phyloP scores from a whole-genome alignment of 495 filamentous ascomycete genomes.

The Neurospora tetrasperma region DNA sequence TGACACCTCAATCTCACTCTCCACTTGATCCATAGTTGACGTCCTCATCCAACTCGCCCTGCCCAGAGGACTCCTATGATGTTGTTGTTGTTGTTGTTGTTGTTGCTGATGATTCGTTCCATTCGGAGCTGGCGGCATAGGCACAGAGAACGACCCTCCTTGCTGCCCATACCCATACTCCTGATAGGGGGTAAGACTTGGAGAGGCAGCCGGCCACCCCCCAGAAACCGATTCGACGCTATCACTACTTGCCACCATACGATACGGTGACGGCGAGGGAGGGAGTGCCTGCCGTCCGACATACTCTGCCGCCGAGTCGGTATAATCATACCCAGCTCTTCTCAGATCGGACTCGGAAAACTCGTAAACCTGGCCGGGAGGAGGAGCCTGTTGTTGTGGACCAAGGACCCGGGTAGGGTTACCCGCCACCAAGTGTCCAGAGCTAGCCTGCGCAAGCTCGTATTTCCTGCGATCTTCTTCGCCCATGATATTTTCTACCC shows the following conservation, averaged over 20 bases:
- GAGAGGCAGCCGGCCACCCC: background rate
- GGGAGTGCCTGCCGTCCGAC: slow-evolving; percentile 9
- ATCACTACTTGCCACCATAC: slow-evolving; percentile 23
- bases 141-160: background rate
- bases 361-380: slow-evolving; percentile 42
- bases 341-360: slow-evolving; percentile 40
- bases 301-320: slow-evolving; percentile 18
- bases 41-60: slow-evolving; percentile 22
- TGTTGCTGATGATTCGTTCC: background rate
- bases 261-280: slow-evolving; percentile 3
- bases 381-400: slow-evolving; percentile 32
- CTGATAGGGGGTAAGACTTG: background rate
- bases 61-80: slow-evolving; percentile 20
- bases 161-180: slow-evolving; percentile 4
- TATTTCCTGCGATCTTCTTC: slow-evolving; percentile 67
- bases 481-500: slow-evolving; percentile 76
- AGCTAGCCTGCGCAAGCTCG: slow-evolving; percentile 54
- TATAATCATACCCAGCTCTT: slow-evolving; percentile 29
- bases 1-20: slow-evolving; percentile 13
- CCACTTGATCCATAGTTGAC: slow-evolving; percentile 20
- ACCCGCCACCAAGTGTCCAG: slow-evolving; percentile 28
- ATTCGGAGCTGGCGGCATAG: background rate
- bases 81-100: no score
- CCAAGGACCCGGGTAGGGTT: slow-evolving; percentile 9
- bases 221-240: slow-evolving; percentile 10